Evolutionary conservation across 2,329 filamentous ascomycete genomes (phyloP).

Genomic region (Epichloe coenophiala): DNA sequence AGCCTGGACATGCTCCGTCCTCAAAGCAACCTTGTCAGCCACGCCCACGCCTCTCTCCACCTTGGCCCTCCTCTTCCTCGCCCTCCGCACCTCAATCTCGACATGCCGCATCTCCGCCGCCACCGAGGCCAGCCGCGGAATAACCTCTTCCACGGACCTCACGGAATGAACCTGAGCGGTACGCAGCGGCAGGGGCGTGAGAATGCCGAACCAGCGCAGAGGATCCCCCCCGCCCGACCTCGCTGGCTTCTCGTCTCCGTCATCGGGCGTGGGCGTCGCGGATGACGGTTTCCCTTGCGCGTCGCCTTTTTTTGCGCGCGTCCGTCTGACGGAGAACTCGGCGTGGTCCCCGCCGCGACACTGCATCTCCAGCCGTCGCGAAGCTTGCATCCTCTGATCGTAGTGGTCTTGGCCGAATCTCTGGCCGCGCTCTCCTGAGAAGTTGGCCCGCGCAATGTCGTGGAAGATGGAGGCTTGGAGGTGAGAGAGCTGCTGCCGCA

Average conservation of each 20-base stretch:
- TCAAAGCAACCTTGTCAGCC: not conserved
- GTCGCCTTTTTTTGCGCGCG: not conserved
- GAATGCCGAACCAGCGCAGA: slow-evolving; percentile 41
- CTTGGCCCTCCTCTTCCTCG: slow-evolving; percentile 40
- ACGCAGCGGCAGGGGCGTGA: slow-evolving; percentile 37
- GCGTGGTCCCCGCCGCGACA: not conserved
- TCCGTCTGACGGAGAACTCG: not conserved
- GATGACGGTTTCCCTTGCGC: not conserved
- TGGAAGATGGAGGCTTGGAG: slow-evolving; percentile 44
- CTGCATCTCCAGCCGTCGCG: slow-evolving; percentile 16
- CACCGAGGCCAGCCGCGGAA: slow-evolving; percentile 45
- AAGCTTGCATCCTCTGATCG: slow-evolving; percentile 59
- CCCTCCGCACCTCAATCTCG: slow-evolving; percentile 55
- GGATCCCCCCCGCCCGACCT: slow-evolving; percentile 23
- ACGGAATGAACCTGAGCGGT: slow-evolving; percentile 47
- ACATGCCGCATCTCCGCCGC: slow-evolving; percentile 46
- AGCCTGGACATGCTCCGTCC: not conserved
- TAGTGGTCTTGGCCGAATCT: slow-evolving; percentile 59
- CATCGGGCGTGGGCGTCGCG: not conserved
- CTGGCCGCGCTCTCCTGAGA: slow-evolving; percentile 47
- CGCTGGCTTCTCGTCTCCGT: not conserved
- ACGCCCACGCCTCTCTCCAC: slow-evolving; percentile 15
- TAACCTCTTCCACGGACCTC: slow-evolving; percentile 38
- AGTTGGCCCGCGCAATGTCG: slow-evolving; percentile 61
- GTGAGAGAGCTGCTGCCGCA: slow-evolving; percentile 39